Base-by-base conservation (phyloP, 2,329 filamentous ascomycete genomes). In the Xylariaceae sp. region DNA sequence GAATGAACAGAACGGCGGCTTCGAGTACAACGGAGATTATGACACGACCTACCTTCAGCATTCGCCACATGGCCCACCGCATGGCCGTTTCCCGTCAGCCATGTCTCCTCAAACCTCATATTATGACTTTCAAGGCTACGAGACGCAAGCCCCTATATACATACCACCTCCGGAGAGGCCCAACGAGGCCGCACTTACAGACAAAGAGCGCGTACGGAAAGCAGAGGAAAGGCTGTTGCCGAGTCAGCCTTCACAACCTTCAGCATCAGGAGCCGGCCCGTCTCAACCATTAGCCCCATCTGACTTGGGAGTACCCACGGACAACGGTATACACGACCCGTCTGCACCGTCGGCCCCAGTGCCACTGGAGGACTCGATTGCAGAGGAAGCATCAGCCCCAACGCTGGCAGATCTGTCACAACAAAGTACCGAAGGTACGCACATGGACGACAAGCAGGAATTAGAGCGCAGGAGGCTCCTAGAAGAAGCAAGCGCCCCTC, bases 161-260 rank as follows among this genome's bases (percentile, higher is more conserved):
- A 60, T 83, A 13, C 78, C 81, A 22, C 77, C 78, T 4, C 81
- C 84, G n/a, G 68, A 76, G 22, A 53, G 82, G 15, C 67, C 72
- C 9, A 67, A 75, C 11, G 81, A 88, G 41, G 76, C 77, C 45
- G 73, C 69, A 4, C 67, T 89, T 24, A 81, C 84, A 11, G 93
- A 97, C 49, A 96, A 96, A 63, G 84, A 94, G 45, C 81, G 83
- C 37, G 67, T 93, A 44, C 79, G 83, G 35, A 79, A 79, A 44
- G 89, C 88, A 31, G 90, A 96, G 65, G 78, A 84, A 51, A 78
- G 83, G 35, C 68, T 96, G 4, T 65, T 96, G 17, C 91, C 91
- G 2, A 95, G 89, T 56, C 82, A 83, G 54, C 90, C 87, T 12
- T 77, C 85, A 11, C 70, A 50, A 15, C 15, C 32, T 35, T 18